Conservation (phyloP, 2,329 filamentous ascomycete genomes). For the Bimuria novae-zelandiae region DNA sequence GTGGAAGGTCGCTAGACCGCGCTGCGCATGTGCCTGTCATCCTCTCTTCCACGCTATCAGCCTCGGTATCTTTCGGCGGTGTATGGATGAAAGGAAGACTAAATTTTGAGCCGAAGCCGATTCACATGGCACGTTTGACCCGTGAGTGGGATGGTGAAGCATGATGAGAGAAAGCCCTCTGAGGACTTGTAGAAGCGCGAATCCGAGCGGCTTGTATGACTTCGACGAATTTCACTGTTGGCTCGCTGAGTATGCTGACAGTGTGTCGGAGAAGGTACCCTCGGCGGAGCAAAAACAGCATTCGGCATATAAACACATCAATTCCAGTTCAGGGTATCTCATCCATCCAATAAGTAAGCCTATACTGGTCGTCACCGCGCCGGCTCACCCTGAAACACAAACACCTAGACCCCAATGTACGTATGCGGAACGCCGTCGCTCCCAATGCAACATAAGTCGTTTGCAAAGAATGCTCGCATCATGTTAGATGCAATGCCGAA, state of each 20-base stretch:
- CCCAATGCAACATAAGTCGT: conserved; percentile 1
- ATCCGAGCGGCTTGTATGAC: too few species aligned
- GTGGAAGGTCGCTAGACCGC: conserved; percentile 2
- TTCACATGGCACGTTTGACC: too few species aligned
- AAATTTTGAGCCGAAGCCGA: conserved; percentile 7
- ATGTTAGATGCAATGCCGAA: not conserved
- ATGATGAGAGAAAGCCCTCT: too few species aligned
- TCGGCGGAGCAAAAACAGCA: not conserved
- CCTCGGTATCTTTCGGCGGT: not conserved
- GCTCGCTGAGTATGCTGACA: too few species aligned
- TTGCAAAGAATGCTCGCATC: not conserved
- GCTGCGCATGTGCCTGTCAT: not conserved
- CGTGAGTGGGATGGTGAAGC: too few species aligned
- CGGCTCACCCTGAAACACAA: not conserved
- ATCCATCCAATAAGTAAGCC: conserved; percentile 22
- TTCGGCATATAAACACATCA: not conserved
- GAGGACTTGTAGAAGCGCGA: too few species aligned
- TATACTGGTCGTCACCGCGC: not conserved
- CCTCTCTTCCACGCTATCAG: not conserved
- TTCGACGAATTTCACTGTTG: too few species aligned
- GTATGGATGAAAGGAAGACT: not conserved
- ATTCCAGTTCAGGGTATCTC: conserved; percentile 26
- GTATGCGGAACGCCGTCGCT: conserved; percentile 9
- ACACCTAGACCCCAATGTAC: not conserved
- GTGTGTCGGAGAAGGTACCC: too few species aligned